phyloP scores from a whole-genome alignment of 768 basidiomycete genomes.

The Suillus spraguei region DNA sequence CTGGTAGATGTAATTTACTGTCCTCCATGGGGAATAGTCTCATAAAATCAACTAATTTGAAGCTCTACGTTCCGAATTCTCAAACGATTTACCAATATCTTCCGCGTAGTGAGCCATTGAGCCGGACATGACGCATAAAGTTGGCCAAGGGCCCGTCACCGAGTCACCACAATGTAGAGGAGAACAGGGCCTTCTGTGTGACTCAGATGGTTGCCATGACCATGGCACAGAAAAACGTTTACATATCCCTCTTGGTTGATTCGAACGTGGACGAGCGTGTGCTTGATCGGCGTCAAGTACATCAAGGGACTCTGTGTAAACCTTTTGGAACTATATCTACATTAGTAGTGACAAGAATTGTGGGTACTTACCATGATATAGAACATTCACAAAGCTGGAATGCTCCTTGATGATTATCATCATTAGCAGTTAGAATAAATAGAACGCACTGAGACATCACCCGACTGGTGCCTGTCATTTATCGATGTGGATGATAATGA shows the following conservation, averaged over 20 bases:
- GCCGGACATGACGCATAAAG: neutral
- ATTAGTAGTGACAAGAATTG: neutral
- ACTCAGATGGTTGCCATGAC: neutral
- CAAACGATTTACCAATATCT: too few species aligned
- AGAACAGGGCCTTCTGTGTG: neutral
- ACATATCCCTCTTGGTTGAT: neutral
- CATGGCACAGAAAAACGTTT: neutral
- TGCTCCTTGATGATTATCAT: neutral
- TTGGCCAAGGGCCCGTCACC: neutral
- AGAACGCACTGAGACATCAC: neutral
- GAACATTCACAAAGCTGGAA: neutral
- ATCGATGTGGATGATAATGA: slow-evolving; percentile 1
- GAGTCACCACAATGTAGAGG: neutral
- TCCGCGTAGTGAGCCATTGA: neutral
- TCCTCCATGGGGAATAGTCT: too few species aligned
- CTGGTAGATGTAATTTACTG: too few species aligned
- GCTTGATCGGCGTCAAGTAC: neutral
- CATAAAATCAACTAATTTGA: too few species aligned
- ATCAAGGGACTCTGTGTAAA: neutral
- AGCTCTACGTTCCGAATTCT: too few species aligned
- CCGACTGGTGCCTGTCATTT: neutral
- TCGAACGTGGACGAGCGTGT: neutral
- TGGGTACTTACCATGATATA: neutral
- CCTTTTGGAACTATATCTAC: neutral
- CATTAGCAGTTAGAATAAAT: neutral